Base-by-base conservation (phyloP, 2,329 filamentous ascomycete genomes). In the Aaosphaeria arxii region DNA sequence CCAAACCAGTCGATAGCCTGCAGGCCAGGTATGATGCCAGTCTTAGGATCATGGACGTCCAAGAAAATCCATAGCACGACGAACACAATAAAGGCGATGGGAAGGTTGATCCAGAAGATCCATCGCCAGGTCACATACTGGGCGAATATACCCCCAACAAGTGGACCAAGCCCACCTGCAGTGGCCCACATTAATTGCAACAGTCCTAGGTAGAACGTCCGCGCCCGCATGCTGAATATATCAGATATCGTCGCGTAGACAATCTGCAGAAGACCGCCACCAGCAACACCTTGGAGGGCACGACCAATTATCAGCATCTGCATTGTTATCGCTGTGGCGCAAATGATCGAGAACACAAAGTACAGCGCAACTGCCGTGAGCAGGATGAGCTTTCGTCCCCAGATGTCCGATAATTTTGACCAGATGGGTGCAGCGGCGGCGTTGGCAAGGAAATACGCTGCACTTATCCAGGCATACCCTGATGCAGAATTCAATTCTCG, bases 391-490 rank as follows among this genome's bases (percentile, higher is more conserved):
- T 43, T 42, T 74, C 59, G 33, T 7, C 78, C 77, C 75, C 75
- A 80, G 36, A 80, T 80, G 55, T 81, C 77, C 5, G 67, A 72
- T 4, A 77, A 52, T 44, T 78, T 79, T 7, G 83, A 84, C 86
- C 86, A 89, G 11, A 84, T 77, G 0, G 86, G 85, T 1, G 78
- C 80, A 5, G 75, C 76, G 0, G 85, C 82, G 0, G 85, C 82
- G 56, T 81, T 81, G 9, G 82, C 83, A 5, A 90, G 77, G 7
- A 89, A 72, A 64, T 87, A 90, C 0, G 86, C 80, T 29, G 79
- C 82, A 2, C 86, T 87, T 52, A 91, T 85, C 88, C 87, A 90
- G 29, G 82, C 81, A 67, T 89, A 90, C 30, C 85, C 86, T 6
- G 78, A 71, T 2, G 80, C 80, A 5, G 85, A 86, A 39, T 82